A percentile compares a stretch with the other conserved stretches of the same genome.
Evolutionary conservation across 495 filamentous ascomycete genomes (phyloP).

Genomic region (Hamigera avellanea): DNA sequence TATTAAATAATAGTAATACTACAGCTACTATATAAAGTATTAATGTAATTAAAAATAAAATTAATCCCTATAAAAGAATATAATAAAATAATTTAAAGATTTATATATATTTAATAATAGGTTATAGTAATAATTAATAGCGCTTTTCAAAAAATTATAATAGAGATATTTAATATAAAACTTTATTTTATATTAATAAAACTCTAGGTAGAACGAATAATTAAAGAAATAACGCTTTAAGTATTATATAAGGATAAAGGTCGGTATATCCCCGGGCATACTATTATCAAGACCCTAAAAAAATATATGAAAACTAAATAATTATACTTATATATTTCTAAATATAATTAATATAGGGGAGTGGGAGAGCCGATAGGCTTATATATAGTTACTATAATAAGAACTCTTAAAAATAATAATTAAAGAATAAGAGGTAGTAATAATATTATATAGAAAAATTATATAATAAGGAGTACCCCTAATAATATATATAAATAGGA

Average conservation of each 20-base stretch:
- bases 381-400: not conserved
- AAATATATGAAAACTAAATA: not conserved
- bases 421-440: not conserved
- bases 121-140: conserved; percentile 6
- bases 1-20: conserved; percentile 12
- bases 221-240: conserved; percentile 3
- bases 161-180: conserved; percentile 4
- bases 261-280: not conserved
- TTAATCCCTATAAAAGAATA: not conserved
- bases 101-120: conserved; percentile 3
- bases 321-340: not conserved
- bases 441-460: no score
- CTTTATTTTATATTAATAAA: conserved; percentile 5
- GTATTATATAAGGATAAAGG: not conserved
- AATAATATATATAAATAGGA: no score
- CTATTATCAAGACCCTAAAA: not conserved
- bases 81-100: not conserved
- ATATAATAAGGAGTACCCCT: no score
- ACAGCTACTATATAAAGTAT: conserved; percentile 9
- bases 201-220: conserved; percentile 6
- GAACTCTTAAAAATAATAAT: not conserved
- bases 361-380: conserved; percentile 5
- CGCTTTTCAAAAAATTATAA: conserved; percentile 1
- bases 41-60: not conserved
- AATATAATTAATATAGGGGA: not conserved